Conservation (phyloP, 306 rosid species). For the Crotalaria pallida region DNA sequence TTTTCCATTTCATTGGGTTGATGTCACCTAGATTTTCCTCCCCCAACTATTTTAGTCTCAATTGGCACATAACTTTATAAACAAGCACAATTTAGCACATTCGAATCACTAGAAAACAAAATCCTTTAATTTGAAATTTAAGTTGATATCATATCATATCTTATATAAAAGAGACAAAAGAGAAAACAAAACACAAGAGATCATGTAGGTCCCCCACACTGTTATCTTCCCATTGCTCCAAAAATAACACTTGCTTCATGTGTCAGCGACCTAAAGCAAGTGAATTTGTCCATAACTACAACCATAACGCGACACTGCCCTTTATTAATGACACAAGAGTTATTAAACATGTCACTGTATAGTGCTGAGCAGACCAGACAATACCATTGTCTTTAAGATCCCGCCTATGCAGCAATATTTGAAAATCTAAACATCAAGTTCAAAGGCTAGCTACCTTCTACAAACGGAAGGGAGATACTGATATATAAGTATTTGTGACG, state of each 20-base stretch:
- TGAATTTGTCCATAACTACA: conserved; percentile 24
- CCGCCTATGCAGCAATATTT: conserved; percentile 20
- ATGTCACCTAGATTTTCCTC: conserved; percentile 28
- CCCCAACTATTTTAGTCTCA: conserved; percentile 28
- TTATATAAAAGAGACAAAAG: neutral
- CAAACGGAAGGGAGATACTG: no score
- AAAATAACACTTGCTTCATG: conserved; percentile 30
- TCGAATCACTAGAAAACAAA: conserved; percentile 17
- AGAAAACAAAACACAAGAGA: neutral
- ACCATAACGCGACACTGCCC: conserved; percentile 28
- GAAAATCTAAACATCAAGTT: neutral
- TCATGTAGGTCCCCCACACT: conserved; percentile 20
- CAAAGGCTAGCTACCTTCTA: neutral
- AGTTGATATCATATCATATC: neutral
- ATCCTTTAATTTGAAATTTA: conserved; percentile 33
- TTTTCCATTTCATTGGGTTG: neutral
- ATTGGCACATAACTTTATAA: conserved; percentile 25
- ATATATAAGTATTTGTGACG: no score
- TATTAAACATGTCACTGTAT: conserved; percentile 18
- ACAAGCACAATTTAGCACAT: conserved; percentile 29
- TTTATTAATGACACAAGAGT: conserved; percentile 22
- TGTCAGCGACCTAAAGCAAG: conserved; percentile 27
- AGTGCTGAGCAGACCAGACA: neutral
- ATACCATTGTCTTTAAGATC: neutral
- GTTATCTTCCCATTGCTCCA: conserved; percentile 23